phyloP scores from a whole-genome alignment of 768 basidiomycete species.

The Auricularia auricula-judae region DNA sequence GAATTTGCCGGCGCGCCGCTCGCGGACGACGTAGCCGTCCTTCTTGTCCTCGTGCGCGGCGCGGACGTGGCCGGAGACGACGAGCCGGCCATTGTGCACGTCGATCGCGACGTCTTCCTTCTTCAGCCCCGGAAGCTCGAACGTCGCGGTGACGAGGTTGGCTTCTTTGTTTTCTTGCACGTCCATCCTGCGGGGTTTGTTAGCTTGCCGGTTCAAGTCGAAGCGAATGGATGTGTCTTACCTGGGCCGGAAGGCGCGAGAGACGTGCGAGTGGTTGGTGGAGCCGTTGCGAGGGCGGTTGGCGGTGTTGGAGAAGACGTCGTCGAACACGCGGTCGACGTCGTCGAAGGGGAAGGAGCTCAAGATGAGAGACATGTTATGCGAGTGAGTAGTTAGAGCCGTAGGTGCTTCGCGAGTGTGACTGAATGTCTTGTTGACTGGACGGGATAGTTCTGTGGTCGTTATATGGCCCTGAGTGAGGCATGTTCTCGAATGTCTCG shows the following conservation, averaged over 20 bases:
- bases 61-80: conserved; percentile 33
- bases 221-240: neutral
- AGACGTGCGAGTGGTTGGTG: neutral
- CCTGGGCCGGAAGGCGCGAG: neutral
- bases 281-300: too few species aligned
- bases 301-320: too few species aligned
- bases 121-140: conserved; percentile 46
- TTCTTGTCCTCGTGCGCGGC: conserved; percentile 19
- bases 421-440: too few species aligned
- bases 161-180: conserved; percentile 31
- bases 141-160: conserved; percentile 36
- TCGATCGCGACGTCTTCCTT: conserved; percentile 31
- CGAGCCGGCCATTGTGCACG: conserved; percentile 29
- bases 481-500: too few species aligned
- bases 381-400: too few species aligned
- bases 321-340: too few species aligned
- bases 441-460: too few species aligned
- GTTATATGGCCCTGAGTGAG: too few species aligned
- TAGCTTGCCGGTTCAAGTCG: too few species aligned
- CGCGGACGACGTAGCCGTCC: conserved; percentile 29
- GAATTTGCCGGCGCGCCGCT: conserved; percentile 29
- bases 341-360: too few species aligned
- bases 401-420: too few species aligned
- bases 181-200: conserved; percentile 22
- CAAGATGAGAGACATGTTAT: too few species aligned